A percentile compares a stretch with the other conserved stretches of the same genome.
Conservation (phyloP, 805 yeast genomes). For the Kodamaea restingae region DNA sequence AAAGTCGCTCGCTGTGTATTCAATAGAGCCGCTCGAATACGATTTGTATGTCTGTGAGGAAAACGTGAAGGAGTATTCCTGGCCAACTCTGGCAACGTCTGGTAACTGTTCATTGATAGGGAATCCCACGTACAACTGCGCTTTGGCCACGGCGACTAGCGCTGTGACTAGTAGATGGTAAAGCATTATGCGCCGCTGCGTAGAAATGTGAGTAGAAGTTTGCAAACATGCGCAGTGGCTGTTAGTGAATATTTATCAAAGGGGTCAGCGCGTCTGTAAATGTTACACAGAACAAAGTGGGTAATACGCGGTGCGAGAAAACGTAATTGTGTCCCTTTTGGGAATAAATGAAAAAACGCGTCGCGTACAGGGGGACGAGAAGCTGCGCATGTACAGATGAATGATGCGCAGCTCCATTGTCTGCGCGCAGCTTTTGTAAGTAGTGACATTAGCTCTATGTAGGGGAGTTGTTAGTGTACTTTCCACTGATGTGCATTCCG, state of each 20-base stretch:
- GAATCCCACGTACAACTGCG: slow-evolving; percentile 59
- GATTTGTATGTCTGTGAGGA: slow-evolving; percentile 64
- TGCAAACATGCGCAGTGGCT: not conserved
- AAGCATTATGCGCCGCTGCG: not conserved
- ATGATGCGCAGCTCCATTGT: too few species aligned
- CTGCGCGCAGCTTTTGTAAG: too few species aligned
- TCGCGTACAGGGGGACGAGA: not conserved
- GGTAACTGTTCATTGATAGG: slow-evolving; percentile 85
- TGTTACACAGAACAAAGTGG: too few species aligned
- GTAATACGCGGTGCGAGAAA: too few species aligned
- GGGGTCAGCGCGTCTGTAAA: not conserved
- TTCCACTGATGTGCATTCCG: too few species aligned
- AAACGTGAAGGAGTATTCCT: slow-evolving; percentile 59
- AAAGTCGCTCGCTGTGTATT: slow-evolving; percentile 52
- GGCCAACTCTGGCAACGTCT: slow-evolving; percentile 72
- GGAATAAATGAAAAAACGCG: slow-evolving; percentile 3
- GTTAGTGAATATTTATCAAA: not conserved
- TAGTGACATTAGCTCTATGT: too few species aligned
- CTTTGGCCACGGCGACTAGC: slow-evolving; percentile 17
- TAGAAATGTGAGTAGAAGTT: not conserved
- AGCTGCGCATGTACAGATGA: too few species aligned
- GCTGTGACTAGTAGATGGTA: slow-evolving; percentile 3
- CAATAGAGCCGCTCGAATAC: slow-evolving; percentile 35
- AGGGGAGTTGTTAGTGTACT: too few species aligned
- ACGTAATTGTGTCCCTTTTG: not conserved